phyloP scores from a whole-genome alignment of 2,329 filamentous ascomycete species.

The Apiospora hydei region DNA sequence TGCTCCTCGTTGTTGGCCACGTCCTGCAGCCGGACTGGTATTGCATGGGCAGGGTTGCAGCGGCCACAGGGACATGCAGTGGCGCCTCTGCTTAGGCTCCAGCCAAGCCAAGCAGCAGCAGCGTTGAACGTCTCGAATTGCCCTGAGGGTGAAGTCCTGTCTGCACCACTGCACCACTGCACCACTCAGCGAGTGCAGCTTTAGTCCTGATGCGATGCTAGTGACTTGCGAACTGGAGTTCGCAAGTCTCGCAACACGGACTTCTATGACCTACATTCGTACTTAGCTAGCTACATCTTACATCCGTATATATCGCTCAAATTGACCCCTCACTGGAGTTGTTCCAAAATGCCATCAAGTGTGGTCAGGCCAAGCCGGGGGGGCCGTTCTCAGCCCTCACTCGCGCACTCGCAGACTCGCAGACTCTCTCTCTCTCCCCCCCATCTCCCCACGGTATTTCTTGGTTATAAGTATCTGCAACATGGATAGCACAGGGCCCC shows the following conservation, averaged over 20 bases:
- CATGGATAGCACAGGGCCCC: background rate
- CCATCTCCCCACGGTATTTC: background rate
- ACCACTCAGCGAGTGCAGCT: background rate
- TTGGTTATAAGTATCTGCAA: background rate
- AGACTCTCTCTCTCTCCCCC: background rate
- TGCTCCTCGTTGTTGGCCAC: slow-evolving; percentile 11
- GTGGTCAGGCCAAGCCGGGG: background rate
- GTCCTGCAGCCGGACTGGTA: slow-evolving; percentile 1
- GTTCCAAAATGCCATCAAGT: slow-evolving; percentile 9
- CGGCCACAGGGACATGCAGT: slow-evolving; percentile 14
- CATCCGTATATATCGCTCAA: background rate
- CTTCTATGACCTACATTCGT: slow-evolving; percentile 12
- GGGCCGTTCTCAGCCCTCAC: background rate
- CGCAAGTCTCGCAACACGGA: slow-evolving; percentile 9
- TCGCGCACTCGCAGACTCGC: background rate
- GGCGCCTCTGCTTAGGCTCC: slow-evolving; percentile 10
- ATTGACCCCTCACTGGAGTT: background rate
- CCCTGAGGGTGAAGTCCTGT: background rate
- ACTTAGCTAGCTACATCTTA: background rate
- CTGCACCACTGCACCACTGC: background rate
- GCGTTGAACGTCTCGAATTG: background rate
- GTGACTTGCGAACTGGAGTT: slow-evolving; percentile 3
- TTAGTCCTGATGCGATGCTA: background rate
- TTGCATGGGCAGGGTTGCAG: slow-evolving; percentile 10
- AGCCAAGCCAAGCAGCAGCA: background rate